Evolutionary conservation across 140 eudicot genomes (phyloP).

Genomic region (Oenanthe javanica): DNA sequence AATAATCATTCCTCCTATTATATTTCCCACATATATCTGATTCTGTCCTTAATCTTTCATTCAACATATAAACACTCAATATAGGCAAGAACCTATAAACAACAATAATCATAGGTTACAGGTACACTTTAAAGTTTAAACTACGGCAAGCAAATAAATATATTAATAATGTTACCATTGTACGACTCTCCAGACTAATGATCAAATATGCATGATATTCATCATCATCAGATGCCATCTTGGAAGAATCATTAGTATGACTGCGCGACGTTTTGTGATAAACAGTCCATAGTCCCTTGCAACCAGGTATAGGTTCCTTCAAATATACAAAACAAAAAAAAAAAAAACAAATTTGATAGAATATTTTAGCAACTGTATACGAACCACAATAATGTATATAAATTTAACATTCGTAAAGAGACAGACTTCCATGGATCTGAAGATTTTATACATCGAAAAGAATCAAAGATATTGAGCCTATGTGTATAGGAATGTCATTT

Average conservation of each 20-base stretch:
- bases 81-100: neutral
- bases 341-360: neutral
- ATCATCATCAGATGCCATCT: conserved; percentile 66
- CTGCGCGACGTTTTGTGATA: conserved; percentile 88
- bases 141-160: conserved; percentile 7
- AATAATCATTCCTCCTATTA: neutral
- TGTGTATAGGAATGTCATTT: neutral
- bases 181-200: conserved; percentile 86
- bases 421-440: neutral
- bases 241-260: conserved; percentile 60
- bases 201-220: conserved; percentile 93
- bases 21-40: neutral
- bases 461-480: neutral
- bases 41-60: neutral
- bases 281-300: conserved; percentile 97
- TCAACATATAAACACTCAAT: neutral
- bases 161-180: conserved; percentile 60
- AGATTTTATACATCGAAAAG: neutral
- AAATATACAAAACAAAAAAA: conserved; percentile 6
- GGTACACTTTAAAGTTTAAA: conserved; percentile 15
- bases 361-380: neutral
- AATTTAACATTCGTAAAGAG: neutral
- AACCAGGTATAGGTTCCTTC: conserved; percentile 90
- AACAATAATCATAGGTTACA: neutral
- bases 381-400: neutral